These are phyloP conservation scores for Smittium mucronatum DNA, from an alignment of 371 early-diverging fungal genomes.

Conservation along the genomic window DNA sequence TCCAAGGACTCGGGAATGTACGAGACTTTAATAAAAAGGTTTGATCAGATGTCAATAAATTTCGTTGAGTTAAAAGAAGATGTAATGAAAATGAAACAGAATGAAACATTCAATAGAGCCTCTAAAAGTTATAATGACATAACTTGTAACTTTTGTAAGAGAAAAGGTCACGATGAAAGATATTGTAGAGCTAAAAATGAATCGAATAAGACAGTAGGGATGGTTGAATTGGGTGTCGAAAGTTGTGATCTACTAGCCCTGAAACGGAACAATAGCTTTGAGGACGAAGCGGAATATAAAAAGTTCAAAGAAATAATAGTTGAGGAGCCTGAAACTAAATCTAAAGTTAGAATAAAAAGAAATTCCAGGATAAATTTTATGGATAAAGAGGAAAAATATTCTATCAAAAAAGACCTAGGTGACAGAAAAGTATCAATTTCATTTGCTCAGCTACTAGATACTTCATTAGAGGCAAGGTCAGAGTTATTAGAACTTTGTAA, in stretches of 20 bases:
- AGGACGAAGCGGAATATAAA: background rate
- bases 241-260: background rate
- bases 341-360: background rate
- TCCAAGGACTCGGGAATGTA: background rate
- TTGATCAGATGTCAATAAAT: constrained; percentile 3
- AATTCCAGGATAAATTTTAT: background rate
- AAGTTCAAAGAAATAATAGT: background rate
- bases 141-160: background rate
- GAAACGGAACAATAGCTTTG: background rate
- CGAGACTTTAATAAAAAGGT: constrained; percentile 6
- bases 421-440: background rate
- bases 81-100: background rate
- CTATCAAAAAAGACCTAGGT: background rate
- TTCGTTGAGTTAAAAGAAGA: background rate
- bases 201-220: background rate
- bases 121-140: background rate
- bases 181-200: background rate
- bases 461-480: background rate
- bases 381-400: background rate
- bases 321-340: background rate
- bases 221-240: background rate
- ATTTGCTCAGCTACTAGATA: background rate
- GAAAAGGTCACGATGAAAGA: background rate
- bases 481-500: constrained; percentile 3
- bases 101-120: background rate